Evolutionary conservation across 345 rosid species (phyloP).

Genomic region (Physaria fendleri): DNA sequence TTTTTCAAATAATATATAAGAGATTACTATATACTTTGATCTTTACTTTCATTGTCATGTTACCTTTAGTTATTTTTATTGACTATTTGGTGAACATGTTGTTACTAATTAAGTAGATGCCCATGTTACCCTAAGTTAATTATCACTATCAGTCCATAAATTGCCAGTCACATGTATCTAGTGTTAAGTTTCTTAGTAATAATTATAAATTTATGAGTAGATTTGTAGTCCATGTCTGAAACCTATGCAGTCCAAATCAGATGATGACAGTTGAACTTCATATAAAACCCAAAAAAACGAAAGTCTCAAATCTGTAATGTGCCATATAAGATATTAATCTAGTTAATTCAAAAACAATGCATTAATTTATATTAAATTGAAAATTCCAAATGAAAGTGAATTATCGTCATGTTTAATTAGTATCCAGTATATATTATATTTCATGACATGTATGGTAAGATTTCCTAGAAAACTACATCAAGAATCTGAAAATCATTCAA

Average conservation of each 20-base stretch:
- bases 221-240: neutral
- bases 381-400: no score
- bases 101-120: neutral
- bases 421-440: neutral
- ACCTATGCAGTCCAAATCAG: neutral
- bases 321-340: neutral
- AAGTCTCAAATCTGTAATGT: neutral
- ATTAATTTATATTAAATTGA: neutral
- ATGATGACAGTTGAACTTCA: neutral
- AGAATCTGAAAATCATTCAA: neutral
- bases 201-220: neutral
- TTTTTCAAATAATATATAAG: no score
- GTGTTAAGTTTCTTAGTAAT: neutral
- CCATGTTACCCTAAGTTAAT: conserved; percentile 19
- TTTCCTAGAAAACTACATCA: neutral
- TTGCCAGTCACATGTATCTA: conserved; percentile 9
- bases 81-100: conserved; percentile 3
- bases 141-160: neutral
- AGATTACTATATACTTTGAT: neutral
- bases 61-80: neutral
- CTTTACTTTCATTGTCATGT: conserved; percentile 8
- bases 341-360: neutral
- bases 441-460: neutral
- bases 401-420: neutral
- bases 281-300: neutral